A percentile compares a stretch with the other conserved stretches of the same genome.
These are phyloP conservation scores for Draba incana DNA, from an alignment of 345 rosid species.

Conservation along the genomic window DNA sequence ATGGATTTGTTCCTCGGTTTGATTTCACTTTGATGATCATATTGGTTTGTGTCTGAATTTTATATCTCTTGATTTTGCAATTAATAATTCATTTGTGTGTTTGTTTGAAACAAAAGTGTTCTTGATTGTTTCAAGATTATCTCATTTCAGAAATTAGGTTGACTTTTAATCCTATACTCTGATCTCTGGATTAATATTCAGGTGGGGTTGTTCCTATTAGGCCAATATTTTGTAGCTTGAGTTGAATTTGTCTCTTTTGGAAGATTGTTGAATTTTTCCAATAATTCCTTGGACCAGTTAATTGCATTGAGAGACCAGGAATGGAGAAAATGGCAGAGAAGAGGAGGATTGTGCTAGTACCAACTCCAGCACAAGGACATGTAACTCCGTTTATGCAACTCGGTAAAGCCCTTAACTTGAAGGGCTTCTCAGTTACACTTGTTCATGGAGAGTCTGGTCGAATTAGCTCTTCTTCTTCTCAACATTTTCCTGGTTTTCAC, in stretches of 20 bases:
- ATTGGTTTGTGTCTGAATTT: conserved; percentile 41
- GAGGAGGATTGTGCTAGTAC: conserved; percentile 21
- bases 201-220: conserved; percentile 40
- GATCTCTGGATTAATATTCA: conserved; percentile 32
- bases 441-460: conserved; percentile 40
- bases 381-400: conserved; percentile 67
- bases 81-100: background rate
- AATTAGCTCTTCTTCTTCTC: conserved; percentile 25
- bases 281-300: background rate
- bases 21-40: conserved; percentile 36
- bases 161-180: conserved; percentile 14
- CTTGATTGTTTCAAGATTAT: background rate
- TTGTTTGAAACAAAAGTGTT: background rate
- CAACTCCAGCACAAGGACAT: conserved; percentile 41
- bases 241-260: background rate
- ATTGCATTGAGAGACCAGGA: background rate
- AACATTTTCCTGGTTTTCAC: conserved; percentile 26
- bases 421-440: conserved; percentile 59
- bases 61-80: conserved; percentile 24
- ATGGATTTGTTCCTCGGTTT: conserved; percentile 23
- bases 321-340: conserved; percentile 19
- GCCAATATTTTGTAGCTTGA: conserved; percentile 6
- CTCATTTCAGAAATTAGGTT: conserved; percentile 3
- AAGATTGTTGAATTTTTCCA: background rate
- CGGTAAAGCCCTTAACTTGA: conserved; percentile 49